Evolutionary conservation across 116 monocot genomes (phyloP).

Genomic region (Iris pallida): DNA sequence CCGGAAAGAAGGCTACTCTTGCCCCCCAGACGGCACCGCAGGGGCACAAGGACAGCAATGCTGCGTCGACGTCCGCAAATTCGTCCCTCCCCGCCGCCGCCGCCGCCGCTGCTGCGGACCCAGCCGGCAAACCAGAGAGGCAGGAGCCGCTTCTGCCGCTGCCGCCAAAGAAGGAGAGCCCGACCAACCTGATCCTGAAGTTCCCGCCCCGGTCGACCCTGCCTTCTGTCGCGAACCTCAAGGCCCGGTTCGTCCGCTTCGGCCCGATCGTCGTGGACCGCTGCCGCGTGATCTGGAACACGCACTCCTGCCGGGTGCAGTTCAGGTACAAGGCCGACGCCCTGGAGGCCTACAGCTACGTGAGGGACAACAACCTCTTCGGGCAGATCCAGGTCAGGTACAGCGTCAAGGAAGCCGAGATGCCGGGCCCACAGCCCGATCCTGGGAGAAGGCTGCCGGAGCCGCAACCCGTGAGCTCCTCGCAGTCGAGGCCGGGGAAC

Average conservation of each 20-base stretch:
- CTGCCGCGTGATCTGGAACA: slow-evolving; percentile 55
- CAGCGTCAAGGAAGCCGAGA: slow-evolving; percentile 39
- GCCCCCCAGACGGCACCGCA: not conserved
- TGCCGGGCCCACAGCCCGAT: slow-evolving; percentile 5
- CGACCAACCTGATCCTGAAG: slow-evolving; percentile 67
- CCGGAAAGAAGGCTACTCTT: slow-evolving; percentile 37
- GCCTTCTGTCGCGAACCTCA: slow-evolving; percentile 58
- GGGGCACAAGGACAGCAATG: slow-evolving; percentile 3
- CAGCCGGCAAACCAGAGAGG: not conserved
- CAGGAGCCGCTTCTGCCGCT: slow-evolving; percentile 7
- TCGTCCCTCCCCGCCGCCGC: not conserved
- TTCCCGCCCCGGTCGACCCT: slow-evolving; percentile 60
- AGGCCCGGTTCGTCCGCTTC: slow-evolving; percentile 67
- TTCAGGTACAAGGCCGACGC: slow-evolving; percentile 68
- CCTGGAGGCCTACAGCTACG: slow-evolving; percentile 36
- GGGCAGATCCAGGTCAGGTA: slow-evolving; percentile 61
- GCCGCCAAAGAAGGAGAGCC: slow-evolving; percentile 17
- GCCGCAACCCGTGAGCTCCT: not conserved
- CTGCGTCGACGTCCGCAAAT: not conserved
- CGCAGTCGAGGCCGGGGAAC: not conserved
- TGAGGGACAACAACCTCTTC: slow-evolving; percentile 38
- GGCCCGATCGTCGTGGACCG: slow-evolving; percentile 55
- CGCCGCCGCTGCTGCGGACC: not conserved
- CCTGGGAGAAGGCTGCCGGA: not conserved
- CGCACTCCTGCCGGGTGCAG: slow-evolving; percentile 55